phyloP scores from a whole-genome alignment of 805 yeast genomes.

The Tetrapisispora iriomotensis region DNA sequence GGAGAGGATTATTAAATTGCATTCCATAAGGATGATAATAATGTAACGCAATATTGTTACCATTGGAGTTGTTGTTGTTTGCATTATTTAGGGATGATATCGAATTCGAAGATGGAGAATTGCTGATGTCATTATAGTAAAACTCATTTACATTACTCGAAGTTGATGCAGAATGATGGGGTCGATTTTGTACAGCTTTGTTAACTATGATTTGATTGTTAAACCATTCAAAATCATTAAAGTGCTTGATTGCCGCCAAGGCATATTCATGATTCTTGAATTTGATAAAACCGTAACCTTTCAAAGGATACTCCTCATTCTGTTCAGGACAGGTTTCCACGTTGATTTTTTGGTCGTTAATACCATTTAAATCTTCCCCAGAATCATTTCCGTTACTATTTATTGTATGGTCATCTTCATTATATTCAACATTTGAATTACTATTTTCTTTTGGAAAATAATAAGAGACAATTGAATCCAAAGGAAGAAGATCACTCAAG shows the following conservation, averaged over 20 bases:
- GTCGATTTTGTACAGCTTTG: constrained; percentile 33
- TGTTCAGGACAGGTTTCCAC: constrained; percentile 6
- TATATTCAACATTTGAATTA: constrained; percentile 8
- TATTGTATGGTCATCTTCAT: not conserved
- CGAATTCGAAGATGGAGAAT: not conserved
- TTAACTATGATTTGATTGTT: constrained; percentile 21
- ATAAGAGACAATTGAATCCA: constrained; percentile 18
- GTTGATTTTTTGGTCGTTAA: not conserved
- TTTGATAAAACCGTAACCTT: constrained; percentile 47
- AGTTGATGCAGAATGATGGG: not conserved
- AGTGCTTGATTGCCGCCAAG: constrained; percentile 37
- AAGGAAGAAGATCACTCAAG: constrained; percentile 32
- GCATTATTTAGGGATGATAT: not conserved
- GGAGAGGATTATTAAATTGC: not conserved
- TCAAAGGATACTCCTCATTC: constrained; percentile 14
- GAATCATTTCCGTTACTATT: not conserved
- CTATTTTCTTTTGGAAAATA: constrained; percentile 24
- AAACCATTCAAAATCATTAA: constrained; percentile 36
- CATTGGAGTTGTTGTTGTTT: not conserved
- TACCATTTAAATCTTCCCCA: not conserved
- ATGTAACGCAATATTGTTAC: not conserved
- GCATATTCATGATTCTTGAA: constrained; percentile 42
- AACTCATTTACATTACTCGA: too few relatives aligned
- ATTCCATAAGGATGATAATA: not conserved
- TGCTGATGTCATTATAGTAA: not conserved